Evolutionary conservation across 257 asterid species (phyloP).

Genomic region (Nicotiana attenuata): DNA sequence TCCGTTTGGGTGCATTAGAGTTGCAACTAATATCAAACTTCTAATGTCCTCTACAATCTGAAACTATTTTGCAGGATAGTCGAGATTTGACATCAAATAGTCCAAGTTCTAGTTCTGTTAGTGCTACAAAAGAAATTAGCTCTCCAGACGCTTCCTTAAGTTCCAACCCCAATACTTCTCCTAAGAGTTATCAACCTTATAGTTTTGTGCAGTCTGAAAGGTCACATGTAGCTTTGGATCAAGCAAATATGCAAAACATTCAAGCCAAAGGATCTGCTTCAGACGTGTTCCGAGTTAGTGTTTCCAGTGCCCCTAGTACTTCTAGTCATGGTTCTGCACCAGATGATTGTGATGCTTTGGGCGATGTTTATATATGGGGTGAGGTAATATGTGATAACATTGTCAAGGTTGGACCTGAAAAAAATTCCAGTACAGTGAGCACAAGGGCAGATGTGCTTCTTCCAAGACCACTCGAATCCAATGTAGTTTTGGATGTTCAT

Average conservation of each 20-base stretch:
- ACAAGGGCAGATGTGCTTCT: constrained; percentile 72
- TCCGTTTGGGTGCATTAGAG: background rate
- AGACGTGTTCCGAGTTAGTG: constrained; percentile 87
- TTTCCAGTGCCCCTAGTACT: constrained; percentile 94
- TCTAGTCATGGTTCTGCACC: constrained; percentile 95
- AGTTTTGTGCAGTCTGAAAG: constrained; percentile 46
- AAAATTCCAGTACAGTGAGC: constrained; percentile 53
- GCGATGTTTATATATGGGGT: constrained; percentile 95
- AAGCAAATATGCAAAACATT: constrained; percentile 80
- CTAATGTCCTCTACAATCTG: background rate
- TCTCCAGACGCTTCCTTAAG: constrained; percentile 61
- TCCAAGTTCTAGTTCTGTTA: constrained; percentile 67
- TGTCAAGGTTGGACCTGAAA: constrained; percentile 70
- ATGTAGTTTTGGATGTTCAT: constrained; percentile 78
- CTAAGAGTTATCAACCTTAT: constrained; percentile 43
- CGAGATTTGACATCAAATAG: constrained; percentile 43
- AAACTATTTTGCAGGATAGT: constrained; percentile 12
- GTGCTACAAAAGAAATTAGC: constrained; percentile 64
- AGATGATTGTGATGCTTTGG: constrained; percentile 86
- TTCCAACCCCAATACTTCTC: constrained; percentile 54
- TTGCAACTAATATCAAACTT: background rate
- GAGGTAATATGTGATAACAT: constrained; percentile 77
- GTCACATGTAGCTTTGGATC: constrained; percentile 74
- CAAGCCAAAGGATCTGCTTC: constrained; percentile 74
- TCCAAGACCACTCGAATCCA: constrained; percentile 73